Base-by-base conservation (phyloP, 148 eudicot species). In the Polygonum maritimum region DNA sequence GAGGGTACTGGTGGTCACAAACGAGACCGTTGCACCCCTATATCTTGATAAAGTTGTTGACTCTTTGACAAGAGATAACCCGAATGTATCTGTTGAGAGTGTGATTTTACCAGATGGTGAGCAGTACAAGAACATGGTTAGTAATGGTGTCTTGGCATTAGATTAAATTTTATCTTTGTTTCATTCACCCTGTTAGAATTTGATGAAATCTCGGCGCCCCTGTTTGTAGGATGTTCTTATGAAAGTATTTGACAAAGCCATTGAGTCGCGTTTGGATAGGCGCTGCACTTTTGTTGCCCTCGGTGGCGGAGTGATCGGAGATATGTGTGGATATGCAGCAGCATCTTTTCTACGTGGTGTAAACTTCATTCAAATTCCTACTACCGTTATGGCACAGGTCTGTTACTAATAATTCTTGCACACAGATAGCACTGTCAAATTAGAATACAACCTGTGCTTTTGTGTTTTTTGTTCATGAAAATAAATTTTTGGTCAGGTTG, bases 361-460 rank as follows among this genome's bases (percentile, higher is more conserved):
- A 48, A 96, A 96, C 81, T 92, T 96, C 82, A 92, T 96, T 79
- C 99, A 96, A 79, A 92, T 96, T 71, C 99, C 99, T 22, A 96
- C 99, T 2, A 96, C 99, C 72, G 98, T 96, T 48, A 96, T 96
- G 99, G 88, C 99, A 39, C 99, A 96, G 98, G 99, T 92, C 36
- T 80, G 78, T 35, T 19, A 33, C 69, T 39, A 47, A 15, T 8
- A 40, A 54, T 40, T 69, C 45, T 11, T 71, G 13, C 36, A 44
- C 3, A 7, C 2, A 11, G 7, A 26, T 21, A 71, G 38, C 74
- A 71, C 9, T 45, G 52, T 45, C 16, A 71, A 33, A 71, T 41
- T 2, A 9, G 55, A 9, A 35, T 41, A 18, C 36, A 21, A 73
- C 60, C 18, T 21, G 35, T 77, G 51, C 21, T 5, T 13, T 58